phyloP scores from a whole-genome alignment of 1,284 basidiomycete genomes.

The Ceratobasidium sp. region DNA sequence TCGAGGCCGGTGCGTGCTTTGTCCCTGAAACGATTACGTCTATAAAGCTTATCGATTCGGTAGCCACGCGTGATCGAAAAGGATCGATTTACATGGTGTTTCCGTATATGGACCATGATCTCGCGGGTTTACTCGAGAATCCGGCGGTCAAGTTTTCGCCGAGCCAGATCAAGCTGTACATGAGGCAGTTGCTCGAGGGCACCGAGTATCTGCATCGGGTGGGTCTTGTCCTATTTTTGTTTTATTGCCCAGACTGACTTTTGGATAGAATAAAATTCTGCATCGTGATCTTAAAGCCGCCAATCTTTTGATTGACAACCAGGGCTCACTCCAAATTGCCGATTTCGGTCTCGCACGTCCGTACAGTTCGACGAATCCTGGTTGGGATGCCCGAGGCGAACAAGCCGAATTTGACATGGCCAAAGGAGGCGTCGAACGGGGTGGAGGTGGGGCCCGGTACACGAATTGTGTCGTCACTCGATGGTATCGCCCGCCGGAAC shows the following conservation, averaged over 20 bases:
- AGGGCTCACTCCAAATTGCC: slow-evolving; percentile 85
- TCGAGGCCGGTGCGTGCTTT: slow-evolving; percentile 43
- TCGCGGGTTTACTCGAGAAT: slow-evolving; percentile 93
- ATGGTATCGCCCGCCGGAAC: slow-evolving; percentile 97
- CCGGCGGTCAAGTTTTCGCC: slow-evolving; percentile 80
- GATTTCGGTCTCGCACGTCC: slow-evolving; percentile 96
- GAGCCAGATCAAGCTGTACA: slow-evolving; percentile 93
- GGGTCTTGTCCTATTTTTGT: slow-evolving; percentile 45
- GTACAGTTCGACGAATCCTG: slow-evolving; percentile 49
- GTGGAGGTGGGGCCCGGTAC: slow-evolving; percentile 72
- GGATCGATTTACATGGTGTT: slow-evolving; percentile 93
- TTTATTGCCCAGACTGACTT: not conserved
- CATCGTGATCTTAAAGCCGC: slow-evolving; percentile 99
- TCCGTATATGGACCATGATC: slow-evolving; percentile 99
- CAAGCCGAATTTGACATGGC: not conserved
- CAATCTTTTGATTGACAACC: slow-evolving; percentile 92
- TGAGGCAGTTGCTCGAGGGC: slow-evolving; percentile 93
- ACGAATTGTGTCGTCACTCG: slow-evolving; percentile 99
- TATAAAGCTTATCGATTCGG: not conserved
- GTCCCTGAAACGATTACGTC: too few species aligned
- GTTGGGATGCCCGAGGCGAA: slow-evolving; percentile 33
- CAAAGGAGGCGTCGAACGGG: slow-evolving; percentile 23
- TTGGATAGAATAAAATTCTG: slow-evolving; percentile 83
- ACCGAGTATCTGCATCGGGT: slow-evolving; percentile 95
- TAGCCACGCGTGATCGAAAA: slow-evolving; percentile 41